Evolutionary conservation across 805 yeast genomes (phyloP), one percentile per base, ranked within the genome.

Genomic region (Debaryomyces prosopidis): DNA sequence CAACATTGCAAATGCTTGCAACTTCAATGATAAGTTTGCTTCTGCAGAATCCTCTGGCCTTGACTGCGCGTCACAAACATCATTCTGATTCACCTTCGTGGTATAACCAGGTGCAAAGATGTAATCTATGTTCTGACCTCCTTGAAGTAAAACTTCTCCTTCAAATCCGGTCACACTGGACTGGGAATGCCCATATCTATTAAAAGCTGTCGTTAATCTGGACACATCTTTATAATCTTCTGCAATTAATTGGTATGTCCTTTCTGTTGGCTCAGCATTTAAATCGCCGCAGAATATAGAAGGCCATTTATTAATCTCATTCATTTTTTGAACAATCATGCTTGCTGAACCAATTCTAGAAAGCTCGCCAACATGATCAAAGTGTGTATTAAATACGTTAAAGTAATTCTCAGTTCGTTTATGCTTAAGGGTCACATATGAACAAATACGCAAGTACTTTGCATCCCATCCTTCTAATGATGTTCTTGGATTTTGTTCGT

Each of bases 381-480:
- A 68, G 58, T 80, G 66, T 48, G 72, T 75, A 44, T 73, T 65
- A 54, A 71, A 60, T 20, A 69, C 60, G 45, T 68, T 69, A 33
- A 68, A 47, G 28, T 48, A 49, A 19, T 57, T 40, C 4, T 54
- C 36, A 10, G 67, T 70, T 1, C 60, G 59, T 44, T 49, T 60
- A 30, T 58, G 53, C 45, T 61, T 61, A 23, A 47, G 38, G n/a
- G 50, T 56, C 11, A 69, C 71, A 66, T 65, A 61, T 17, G 75
- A 66, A 4, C 67, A 72, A 15, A 70, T 69, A 31, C 76, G 53
- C 45, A 67, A 71, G 39, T 69, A 53, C 1, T 65, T 74, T 0
- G 75, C 75, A 51, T 71, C 76, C 76, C 76, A 71, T 1, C 76
- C 75, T 26, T 50, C 48, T 45, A 71, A 65, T 14, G 75, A 75